These are phyloP conservation scores for Penicillium sp. DNA, from an alignment of 2,329 filamentous ascomycete species.

Conservation along the genomic window DNA sequence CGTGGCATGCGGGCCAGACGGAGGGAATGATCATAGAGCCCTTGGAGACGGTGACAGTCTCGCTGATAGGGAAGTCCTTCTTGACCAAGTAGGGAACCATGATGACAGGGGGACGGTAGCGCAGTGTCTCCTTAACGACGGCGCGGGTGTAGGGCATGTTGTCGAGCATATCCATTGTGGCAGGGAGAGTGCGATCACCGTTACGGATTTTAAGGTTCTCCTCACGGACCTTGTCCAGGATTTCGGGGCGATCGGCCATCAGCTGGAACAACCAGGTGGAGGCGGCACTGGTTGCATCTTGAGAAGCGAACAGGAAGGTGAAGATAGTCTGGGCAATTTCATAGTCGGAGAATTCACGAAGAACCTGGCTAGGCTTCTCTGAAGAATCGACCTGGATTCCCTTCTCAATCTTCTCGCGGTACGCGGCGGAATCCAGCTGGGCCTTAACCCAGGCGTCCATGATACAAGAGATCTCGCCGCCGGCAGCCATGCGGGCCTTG, in stretches of 20 bases:
- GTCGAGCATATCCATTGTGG: conserved; percentile 84
- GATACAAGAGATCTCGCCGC: conserved; percentile 83
- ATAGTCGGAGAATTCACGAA: conserved; percentile 84
- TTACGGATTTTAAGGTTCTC: conserved; percentile 78
- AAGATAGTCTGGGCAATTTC: conserved; percentile 93
- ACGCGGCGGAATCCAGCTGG: conserved; percentile 81
- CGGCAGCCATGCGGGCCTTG: conserved; percentile 86
- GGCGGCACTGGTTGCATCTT: conserved; percentile 93
- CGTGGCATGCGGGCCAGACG: conserved; percentile 84
- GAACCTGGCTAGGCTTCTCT: conserved; percentile 76
- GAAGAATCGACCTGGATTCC: conserved; percentile 65
- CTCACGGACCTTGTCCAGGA: conserved; percentile 83
- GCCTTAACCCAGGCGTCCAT: conserved; percentile 91
- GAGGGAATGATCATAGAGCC: conserved; percentile 93
- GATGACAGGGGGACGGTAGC: conserved; percentile 92
- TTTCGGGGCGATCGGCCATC: conserved; percentile 88
- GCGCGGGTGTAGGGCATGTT: conserved; percentile 86
- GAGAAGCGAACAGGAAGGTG: conserved; percentile 94
- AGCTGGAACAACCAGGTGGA: conserved; percentile 94
- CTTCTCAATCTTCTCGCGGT: conserved; percentile 72
- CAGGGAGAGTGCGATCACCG: conserved; percentile 66
- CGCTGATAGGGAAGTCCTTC: conserved; percentile 89
- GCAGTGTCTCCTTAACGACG: conserved; percentile 84
- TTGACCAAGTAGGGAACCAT: conserved; percentile 96
- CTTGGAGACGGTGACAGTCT: conserved; percentile 88